Conservation (phyloP, 73 alveolate species). For the Paramecium primaurelia region DNA sequence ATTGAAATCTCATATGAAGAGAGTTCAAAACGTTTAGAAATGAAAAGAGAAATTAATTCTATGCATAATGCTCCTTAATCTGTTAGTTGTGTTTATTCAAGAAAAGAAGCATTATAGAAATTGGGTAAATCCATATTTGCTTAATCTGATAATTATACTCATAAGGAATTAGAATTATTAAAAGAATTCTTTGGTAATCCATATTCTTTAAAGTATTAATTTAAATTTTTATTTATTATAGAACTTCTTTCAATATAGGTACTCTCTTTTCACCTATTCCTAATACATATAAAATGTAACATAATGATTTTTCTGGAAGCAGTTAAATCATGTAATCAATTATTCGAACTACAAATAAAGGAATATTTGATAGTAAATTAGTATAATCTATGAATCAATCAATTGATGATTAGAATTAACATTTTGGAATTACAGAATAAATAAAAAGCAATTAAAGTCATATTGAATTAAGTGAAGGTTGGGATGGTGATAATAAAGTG, state of each 20-base stretch:
- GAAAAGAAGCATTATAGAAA: not conserved
- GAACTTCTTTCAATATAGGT: not conserved
- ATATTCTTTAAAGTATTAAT: not conserved
- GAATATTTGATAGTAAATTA: conserved; percentile 32
- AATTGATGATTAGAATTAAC: not conserved
- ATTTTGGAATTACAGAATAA: conserved; percentile 3
- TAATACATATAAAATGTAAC: not conserved
- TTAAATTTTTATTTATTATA: not conserved
- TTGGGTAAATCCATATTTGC: not conserved
- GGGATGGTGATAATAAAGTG: conserved; percentile 1
- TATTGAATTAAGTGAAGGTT: not conserved
- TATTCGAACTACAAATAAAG: not conserved
- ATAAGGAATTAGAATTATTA: not conserved
- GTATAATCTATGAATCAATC: not conserved
- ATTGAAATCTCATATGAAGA: not conserved
- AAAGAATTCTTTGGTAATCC: conserved; percentile 25
- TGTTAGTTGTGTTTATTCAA: not conserved
- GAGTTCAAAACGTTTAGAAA: not conserved
- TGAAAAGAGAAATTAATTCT: not conserved
- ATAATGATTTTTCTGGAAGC: conserved; percentile 2
- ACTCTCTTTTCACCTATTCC: conserved; percentile 13
- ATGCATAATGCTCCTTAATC: conserved; percentile 4
- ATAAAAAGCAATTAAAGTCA: not conserved
- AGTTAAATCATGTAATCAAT: not conserved
- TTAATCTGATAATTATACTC: not conserved